phyloP scores from a whole-genome alignment of 192 early-diverging fungal genomes.

The Oehlia diaphana region DNA sequence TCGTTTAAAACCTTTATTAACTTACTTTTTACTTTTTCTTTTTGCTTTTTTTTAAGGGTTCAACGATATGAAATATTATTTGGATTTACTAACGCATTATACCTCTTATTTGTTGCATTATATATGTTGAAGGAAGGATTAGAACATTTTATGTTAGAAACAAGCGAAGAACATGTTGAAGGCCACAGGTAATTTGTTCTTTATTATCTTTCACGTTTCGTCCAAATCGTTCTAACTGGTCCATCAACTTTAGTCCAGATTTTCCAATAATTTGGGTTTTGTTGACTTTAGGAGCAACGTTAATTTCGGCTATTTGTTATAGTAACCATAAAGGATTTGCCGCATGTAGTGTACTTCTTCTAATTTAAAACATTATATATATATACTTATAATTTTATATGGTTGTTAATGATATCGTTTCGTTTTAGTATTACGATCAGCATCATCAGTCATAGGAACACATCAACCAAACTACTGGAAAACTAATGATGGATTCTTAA shows the following conservation, averaged over 20 bases:
- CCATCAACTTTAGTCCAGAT: slow-evolving; percentile 29
- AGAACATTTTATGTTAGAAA: slow-evolving; percentile 56
- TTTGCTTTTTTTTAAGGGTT: slow-evolving; percentile 33
- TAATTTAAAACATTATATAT: no score
- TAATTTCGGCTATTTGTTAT: slow-evolving; percentile 47
- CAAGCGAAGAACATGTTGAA: slow-evolving; percentile 42
- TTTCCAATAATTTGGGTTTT: slow-evolving; percentile 44
- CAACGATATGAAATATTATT: slow-evolving; percentile 55
- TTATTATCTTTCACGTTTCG: neutral
- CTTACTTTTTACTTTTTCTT: no score
- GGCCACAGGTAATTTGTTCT: slow-evolving; percentile 39
- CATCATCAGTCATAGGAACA: no score
- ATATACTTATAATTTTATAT: no score
- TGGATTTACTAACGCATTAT: slow-evolving; percentile 52
- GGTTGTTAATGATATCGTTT: no score
- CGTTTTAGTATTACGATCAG: no score
- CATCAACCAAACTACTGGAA: no score
- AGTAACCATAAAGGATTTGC: slow-evolving; percentile 55
- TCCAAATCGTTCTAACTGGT: neutral
- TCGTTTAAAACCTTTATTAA: neutral
- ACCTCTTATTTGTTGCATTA: slow-evolving; percentile 51
- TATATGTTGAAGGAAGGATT: no score
- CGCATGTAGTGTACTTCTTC: slow-evolving; percentile 47
- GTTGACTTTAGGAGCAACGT: slow-evolving; percentile 40
- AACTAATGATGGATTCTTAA: neutral